A percentile compares a stretch with the other conserved stretches of the same genome.
Evolutionary conservation across 2,329 filamentous ascomycete species (phyloP).

Genomic region (Daldinia eschscholtzii): DNA sequence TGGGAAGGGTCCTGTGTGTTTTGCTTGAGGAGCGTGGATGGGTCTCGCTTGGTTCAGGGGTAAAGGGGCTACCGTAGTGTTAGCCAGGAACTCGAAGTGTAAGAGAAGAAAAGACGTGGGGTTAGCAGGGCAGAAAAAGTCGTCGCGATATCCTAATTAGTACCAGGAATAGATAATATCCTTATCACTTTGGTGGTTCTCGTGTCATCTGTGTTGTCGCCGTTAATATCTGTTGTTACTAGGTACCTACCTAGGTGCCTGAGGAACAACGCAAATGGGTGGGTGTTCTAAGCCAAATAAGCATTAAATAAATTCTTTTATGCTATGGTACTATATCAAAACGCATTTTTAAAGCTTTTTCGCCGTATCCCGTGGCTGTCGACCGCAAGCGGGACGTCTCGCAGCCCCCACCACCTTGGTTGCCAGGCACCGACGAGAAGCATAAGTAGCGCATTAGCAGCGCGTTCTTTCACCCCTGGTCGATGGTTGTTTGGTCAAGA

Average conservation of each 20-base stretch:
- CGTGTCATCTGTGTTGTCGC: not conserved
- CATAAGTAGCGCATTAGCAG: not conserved
- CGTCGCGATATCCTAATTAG: not conserved
- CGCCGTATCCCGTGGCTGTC: not conserved
- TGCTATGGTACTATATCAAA: not conserved
- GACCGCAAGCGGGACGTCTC: not conserved
- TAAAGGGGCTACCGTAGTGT: not conserved
- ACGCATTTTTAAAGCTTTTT: not conserved
- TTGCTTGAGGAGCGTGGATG: not conserved
- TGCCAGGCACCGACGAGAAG: not conserved
- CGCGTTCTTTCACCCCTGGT: not conserved
- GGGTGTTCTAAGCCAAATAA: too few species aligned
- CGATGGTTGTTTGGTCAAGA: not conserved
- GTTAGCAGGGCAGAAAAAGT: not conserved
- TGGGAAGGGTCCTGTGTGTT: not conserved
- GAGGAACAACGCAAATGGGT: too few species aligned
- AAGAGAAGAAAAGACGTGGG: not conserved
- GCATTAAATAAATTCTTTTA: too few species aligned
- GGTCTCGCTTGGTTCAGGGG: not conserved
- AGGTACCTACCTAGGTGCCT: not conserved
- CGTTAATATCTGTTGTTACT: not conserved
- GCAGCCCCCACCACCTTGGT: not conserved
- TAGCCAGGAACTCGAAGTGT: not conserved
- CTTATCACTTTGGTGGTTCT: not conserved
- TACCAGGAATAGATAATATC: constrained; percentile 9